Base-by-base conservation (phyloP, 805 yeast species). In the Metschnikowia colocasiae region DNA sequence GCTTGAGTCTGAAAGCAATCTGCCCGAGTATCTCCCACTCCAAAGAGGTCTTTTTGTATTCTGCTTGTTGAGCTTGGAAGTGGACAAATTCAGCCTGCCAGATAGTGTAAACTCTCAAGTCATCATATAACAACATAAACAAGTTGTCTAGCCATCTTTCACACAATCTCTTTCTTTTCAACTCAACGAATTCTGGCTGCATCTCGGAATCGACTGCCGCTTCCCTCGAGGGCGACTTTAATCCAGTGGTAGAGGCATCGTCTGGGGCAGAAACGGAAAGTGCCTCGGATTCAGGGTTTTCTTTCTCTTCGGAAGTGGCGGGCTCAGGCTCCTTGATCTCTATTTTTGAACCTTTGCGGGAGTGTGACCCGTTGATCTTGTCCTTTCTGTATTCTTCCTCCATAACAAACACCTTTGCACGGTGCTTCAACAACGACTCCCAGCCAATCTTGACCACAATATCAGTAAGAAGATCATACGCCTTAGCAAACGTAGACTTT, bases 21-120 rank as follows among this genome's bases (percentile, higher is more conserved):
- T 81, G 73, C 1, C 99, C 99, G 52, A 91, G 74, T 30, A 88
- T 73, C 67, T 95, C 97, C 97, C 97, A 91, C 65, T 91, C 97
- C 48, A 85, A 69, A 0, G 96, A 82, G 25, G 84, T 71, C 61
- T 87, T 90, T 57, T 80, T 81, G 63, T 85, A 86, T 36, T 81
- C 82, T 63, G 88, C 75, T 64, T 88, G 87, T 63, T 89, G 96
- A 5, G 95, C 88, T 64, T 86, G 90, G 68, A 86, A 85, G 65
- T 92, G 96, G 52, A 90, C 79, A 55, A 79, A 78, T 63, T 94
- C 97, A 0, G 96, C 90, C 63, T 90, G 91, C 94, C 96, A 92
- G 76, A 88, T 79, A 1, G 97, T 89, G 63, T 87, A 92, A 1
- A 87, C 82, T 59, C 86, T 75, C 58, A 87, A 74, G 61, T 87